Conservation (phyloP, 1,284 basidiomycete genomes). For the Fomitopsis schrenkii region DNA sequence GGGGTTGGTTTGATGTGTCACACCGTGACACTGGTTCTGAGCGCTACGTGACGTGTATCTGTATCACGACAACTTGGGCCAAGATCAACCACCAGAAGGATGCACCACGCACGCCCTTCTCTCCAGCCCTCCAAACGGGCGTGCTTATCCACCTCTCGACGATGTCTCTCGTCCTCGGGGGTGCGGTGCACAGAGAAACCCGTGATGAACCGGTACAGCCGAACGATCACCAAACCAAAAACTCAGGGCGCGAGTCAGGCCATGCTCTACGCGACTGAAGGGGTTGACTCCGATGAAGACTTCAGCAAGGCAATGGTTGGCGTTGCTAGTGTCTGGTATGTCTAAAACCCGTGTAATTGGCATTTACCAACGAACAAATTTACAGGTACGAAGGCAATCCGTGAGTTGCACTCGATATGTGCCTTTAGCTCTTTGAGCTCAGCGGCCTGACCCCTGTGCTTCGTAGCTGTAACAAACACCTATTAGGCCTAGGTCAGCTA, state of each 20-base stretch:
- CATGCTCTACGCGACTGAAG: constrained; percentile 96
- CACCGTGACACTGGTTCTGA: neutral
- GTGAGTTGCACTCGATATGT: constrained; percentile 23
- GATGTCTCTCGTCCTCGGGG: constrained; percentile 38
- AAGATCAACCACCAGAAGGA: constrained; percentile 5
- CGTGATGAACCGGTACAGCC: constrained; percentile 82
- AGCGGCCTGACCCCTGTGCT: constrained; percentile 11
- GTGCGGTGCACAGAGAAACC: constrained; percentile 41
- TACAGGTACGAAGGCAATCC: constrained; percentile 37
- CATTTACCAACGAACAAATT: neutral
- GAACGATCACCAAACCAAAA: constrained; percentile 83
- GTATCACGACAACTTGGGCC: constrained; percentile 1
- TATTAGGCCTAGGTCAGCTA: constrained; percentile 84
- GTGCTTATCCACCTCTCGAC: constrained; percentile 23
- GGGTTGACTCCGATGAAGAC: constrained; percentile 73
- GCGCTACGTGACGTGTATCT: constrained; percentile 1
- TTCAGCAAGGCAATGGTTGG: constrained; percentile 95
- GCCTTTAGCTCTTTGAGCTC: neutral
- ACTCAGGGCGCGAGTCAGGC: constrained; percentile 94
- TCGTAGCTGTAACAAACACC: constrained; percentile 87
- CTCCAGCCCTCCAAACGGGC: constrained; percentile 15
- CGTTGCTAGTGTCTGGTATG: constrained; percentile 90
- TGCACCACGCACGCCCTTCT: constrained; percentile 17
- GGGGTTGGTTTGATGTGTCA: neutral
- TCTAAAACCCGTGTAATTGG: constrained; percentile 11